Percentiles rank a stretch among this genome's conserved stretches.
These are phyloP conservation scores for Irpex lacteus DNA, from an alignment of 1,284 basidiomycete species.

Conservation along the genomic window DNA sequence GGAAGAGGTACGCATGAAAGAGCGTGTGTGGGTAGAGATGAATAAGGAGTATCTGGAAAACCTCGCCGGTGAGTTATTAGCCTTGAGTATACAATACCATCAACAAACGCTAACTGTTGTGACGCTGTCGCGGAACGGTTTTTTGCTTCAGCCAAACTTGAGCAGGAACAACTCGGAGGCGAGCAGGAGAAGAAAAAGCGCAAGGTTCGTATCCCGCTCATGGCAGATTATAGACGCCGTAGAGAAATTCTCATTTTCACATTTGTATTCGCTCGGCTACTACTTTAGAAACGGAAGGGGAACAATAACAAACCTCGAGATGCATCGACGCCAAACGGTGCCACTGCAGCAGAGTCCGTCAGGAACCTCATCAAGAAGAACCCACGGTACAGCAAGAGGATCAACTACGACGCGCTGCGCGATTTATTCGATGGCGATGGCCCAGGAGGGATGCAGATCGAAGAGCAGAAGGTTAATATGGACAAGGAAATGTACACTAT, in stretches of 20 bases:
- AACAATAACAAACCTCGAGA: constrained; percentile 65
- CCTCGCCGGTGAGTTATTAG: constrained; percentile 66
- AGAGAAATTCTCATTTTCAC: neutral
- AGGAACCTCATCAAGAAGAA: constrained; percentile 80
- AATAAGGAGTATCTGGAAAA: constrained; percentile 94
- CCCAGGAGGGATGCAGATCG: neutral
- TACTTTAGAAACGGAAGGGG: constrained; percentile 61
- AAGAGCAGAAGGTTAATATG: constrained; percentile 23
- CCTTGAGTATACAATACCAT: neutral
- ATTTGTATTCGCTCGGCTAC: neutral
- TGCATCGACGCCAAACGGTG: constrained; percentile 67
- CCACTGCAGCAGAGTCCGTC: constrained; percentile 78
- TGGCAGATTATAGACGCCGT: constrained; percentile 18
- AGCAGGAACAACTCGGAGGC: constrained; percentile 47
- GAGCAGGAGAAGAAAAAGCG: constrained; percentile 52
- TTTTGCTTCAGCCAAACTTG: constrained; percentile 60
- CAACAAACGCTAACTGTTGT: constrained; percentile 4
- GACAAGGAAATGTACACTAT: constrained; percentile 33
- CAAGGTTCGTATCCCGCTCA: constrained; percentile 64
- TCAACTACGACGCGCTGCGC: constrained; percentile 86
- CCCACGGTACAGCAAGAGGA: constrained; percentile 81
- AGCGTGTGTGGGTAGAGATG: constrained; percentile 95
- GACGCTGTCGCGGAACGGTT: constrained; percentile 40
- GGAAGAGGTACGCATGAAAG: constrained; percentile 88
- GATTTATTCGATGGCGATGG: constrained; percentile 63